Evolutionary conservation across 1,284 basidiomycete genomes (phyloP), one percentile per base, ranked within the genome.

Genomic region (Puccinia coronata): DNA sequence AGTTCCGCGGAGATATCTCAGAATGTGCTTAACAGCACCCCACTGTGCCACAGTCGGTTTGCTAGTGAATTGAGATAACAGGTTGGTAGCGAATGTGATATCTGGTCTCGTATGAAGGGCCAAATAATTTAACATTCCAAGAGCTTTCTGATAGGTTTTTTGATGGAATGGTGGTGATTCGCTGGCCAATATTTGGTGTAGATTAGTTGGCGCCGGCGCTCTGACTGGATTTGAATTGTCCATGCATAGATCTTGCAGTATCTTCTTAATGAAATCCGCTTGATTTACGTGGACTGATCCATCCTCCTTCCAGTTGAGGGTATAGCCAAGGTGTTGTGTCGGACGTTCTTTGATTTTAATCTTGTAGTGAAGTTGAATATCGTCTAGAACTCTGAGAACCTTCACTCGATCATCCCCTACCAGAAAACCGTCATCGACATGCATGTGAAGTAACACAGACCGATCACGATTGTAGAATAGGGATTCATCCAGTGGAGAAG

Each of bases 111-210:
- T 75, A 20, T 43, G 43, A 14, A 57, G 23, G 1, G 53, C 73
- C 4, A 75, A 14, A 47, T 75, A 75, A 23, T 61, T 75, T 3
- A 75, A 25, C 51, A 43, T 51, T n/a, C 73, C 73, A 6, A 75
- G 20, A 18, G 57, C 73, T 23, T 70, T 70, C 25, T 70, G 67
- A 18, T n/a, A n/a, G 2, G 16, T 20, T 28, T 47, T 43, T 11
- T 47, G 3, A n/a, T n/a, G 11, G 23, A 70, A 9, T 16, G 18
- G 1, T 18, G 25, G n/a, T 8, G 67, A 9, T 5, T 43, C 67
- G 1, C 23, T 23, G 1, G 39, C 67, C 67, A 11, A 70, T 18
- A 9, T 36, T n/a, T n/a, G n/a, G n/a, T n/a, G n/a, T n/a, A n/a
- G n/a, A n/a, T n/a, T n/a, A n/a, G n/a, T n/a, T n/a, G n/a, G n/a